Evolutionary conservation across 2,329 filamentous ascomycete species (phyloP).

Genomic region (Claviceps humidiphila): DNA sequence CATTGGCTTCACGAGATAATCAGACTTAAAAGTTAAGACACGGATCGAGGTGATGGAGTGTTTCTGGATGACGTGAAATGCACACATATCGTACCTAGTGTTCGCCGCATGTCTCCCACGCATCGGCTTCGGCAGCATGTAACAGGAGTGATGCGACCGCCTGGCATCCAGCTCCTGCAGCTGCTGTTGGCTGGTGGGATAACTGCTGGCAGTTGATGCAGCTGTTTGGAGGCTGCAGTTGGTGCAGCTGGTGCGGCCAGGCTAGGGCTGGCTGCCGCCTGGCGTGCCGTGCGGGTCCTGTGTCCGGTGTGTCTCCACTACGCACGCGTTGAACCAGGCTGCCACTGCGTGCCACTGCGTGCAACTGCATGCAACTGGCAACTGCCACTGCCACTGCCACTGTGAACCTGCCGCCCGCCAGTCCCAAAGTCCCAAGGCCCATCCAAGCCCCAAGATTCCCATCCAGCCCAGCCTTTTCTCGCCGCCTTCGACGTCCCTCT

Average conservation of each 20-base stretch:
- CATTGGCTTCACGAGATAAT: no score
- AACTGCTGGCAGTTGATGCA: neutral
- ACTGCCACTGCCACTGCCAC: no score
- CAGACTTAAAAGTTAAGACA: no score
- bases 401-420: no score
- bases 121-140: neutral
- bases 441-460: no score
- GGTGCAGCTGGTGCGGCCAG: neutral
- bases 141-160: neutral
- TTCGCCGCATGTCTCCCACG: neutral
- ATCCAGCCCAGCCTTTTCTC: neutral
- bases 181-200: neutral
- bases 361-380: no score
- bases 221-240: neutral
- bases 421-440: no score
- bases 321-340: no score
- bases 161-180: neutral
- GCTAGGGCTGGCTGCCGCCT: neutral
- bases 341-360: no score
- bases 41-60: no score
- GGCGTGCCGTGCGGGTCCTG: neutral
- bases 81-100: neutral
- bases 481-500: slow-evolving; percentile 1
- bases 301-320: no score
- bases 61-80: neutral